phyloP scores from a whole-genome alignment of 345 rosid genomes.

The Populus tremula region DNA sequence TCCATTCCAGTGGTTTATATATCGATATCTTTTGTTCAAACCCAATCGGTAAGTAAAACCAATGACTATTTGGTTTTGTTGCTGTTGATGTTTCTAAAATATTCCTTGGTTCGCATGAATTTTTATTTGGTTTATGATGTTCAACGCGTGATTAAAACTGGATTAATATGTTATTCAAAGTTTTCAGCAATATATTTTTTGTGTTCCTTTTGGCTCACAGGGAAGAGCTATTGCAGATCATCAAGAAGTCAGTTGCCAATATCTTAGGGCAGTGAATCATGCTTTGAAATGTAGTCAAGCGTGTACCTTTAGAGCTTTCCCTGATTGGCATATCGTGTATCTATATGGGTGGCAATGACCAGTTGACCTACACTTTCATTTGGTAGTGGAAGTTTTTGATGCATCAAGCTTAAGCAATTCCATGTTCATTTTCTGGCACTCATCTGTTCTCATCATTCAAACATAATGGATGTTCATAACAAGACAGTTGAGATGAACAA shows the following conservation, averaged over 20 bases:
- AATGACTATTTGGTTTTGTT: conserved; percentile 2
- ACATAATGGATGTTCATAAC: background rate
- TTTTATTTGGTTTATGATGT: background rate
- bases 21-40: conserved; percentile 88
- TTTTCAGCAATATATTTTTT: background rate
- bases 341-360: background rate
- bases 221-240: conserved; percentile 65
- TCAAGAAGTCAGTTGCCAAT: conserved; percentile 56
- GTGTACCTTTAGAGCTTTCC: conserved; percentile 2
- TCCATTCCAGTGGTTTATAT: conserved; percentile 73
- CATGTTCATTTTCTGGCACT: background rate
- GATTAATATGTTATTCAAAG: background rate
- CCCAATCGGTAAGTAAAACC: conserved; percentile 63
- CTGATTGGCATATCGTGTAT: background rate
- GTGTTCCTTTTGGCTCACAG: conserved; percentile 28
- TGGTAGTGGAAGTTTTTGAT: background rate
- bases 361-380: background rate
- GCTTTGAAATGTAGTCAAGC: background rate
- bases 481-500: no score
- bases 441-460: background rate
- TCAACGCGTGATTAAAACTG: background rate
- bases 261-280: conserved; percentile 61
- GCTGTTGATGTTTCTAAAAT: background rate
- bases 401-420: background rate
- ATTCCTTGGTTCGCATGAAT: background rate